Evolutionary conservation across 2,329 filamentous ascomycete genomes (phyloP).

Genomic region (Coleophoma crateriformis): DNA sequence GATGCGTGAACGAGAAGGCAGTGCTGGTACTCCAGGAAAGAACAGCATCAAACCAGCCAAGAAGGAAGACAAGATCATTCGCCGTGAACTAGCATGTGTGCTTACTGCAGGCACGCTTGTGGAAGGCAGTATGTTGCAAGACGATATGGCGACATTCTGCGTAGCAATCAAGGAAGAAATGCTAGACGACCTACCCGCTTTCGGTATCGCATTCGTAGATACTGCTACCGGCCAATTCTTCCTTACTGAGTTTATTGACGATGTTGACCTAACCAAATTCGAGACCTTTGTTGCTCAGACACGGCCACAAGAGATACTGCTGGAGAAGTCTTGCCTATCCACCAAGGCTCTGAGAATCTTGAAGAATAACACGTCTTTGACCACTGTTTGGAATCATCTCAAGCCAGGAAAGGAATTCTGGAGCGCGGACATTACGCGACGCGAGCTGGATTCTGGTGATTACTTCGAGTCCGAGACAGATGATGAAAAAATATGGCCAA

Average conservation of each 20-base stretch:
- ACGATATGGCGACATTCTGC: conserved; percentile 96
- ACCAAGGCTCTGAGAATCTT: conserved; percentile 87
- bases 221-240: conserved; percentile 95
- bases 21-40: conserved; percentile 23
- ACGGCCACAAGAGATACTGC: conserved; percentile 76
- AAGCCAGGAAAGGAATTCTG: conserved; percentile 88
- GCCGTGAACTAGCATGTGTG: conserved; percentile 83
- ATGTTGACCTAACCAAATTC: conserved; percentile 90
- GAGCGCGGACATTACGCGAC: conserved; percentile 74
- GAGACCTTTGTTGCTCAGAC: conserved; percentile 95
- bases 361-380: conserved; percentile 91
- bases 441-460: conserved; percentile 71
- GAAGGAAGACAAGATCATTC: conserved; percentile 86
- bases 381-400: conserved; percentile 91
- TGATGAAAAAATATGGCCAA: conserved; percentile 66
- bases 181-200: conserved; percentile 69
- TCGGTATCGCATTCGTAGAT: conserved; percentile 91
- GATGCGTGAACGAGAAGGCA: conserved; percentile 86
- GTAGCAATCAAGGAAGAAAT: conserved; percentile 84
- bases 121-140: conserved; percentile 93
- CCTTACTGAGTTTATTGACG: conserved; percentile 86
- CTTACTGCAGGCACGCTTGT: conserved; percentile 90
- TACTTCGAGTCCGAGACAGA: conserved; percentile 65
- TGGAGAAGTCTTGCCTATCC: conserved; percentile 84
- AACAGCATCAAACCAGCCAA: conserved; percentile 36